Evolutionary conservation across 2,329 filamentous ascomycete genomes (phyloP), one percentile per base, ranked within the genome.

Genomic region (Neofusicoccum ribis): DNA sequence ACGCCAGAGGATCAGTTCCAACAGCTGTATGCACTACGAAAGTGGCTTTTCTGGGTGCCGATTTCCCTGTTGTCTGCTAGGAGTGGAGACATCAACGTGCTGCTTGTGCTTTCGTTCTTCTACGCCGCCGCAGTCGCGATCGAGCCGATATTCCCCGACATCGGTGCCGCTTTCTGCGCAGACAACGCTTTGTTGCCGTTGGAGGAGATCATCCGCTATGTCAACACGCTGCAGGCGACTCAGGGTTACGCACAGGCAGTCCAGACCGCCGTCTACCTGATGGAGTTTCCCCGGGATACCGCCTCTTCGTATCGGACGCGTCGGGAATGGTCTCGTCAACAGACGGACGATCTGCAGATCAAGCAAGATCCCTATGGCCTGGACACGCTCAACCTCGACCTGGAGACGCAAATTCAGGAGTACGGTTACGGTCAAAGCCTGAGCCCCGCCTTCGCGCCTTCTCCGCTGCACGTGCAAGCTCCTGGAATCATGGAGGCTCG

Each of bases 11-110:
- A 96, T 74, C 92, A 96, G 73, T 98, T 97, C 75, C 90, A 93
- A 72, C 91, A 93, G 69, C 86, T 98, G 11, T 93, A 96, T 69
- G 89, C 92, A 9, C 85, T 99, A 66, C 87, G 93, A 64, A 91
- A 91, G 70, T 97, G 94, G 93, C 86, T 98, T 15, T 97, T 98
- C 79, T 98, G 94, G 93, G 87, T 97, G 64, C 95, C 95, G 0
- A 89, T 97, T 39, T 88, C 89, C 69, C 90, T 93, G 71, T 84
- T 97, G 31, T 90, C 94, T 74, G 88, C 89, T 69, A 90, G 89
- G 52, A 88, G 89, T 59, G 87, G 87, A 41, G 92, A 94, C 69
- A 86, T 91, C 27, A 91, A 87, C 66, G 90, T 92, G 1, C 84
- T 97, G 69, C 84, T 96, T 61, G 89, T 96, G 68, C 88, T 98